Conservation (phyloP, 306 rosid species). For the Vigna unguiculata region DNA sequence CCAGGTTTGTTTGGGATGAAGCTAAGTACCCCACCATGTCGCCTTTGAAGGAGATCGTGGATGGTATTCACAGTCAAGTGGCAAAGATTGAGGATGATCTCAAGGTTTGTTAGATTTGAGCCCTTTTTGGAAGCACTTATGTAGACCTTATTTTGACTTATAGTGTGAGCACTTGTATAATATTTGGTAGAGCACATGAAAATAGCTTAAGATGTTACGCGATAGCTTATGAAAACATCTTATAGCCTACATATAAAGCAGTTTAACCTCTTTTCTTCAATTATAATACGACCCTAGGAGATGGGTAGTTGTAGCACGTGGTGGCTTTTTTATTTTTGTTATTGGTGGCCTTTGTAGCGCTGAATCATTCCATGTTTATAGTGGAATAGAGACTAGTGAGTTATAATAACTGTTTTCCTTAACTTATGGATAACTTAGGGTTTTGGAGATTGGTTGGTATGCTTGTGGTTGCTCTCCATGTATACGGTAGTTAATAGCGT, state of each 20-base stretch:
- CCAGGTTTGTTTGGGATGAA: conserved; percentile 94
- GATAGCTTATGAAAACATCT: not conserved
- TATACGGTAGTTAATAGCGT: not conserved
- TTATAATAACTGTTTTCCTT: not conserved
- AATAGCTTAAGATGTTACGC: not conserved
- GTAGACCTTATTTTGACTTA: not conserved
- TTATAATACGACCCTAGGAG: not conserved
- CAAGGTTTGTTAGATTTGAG: conserved; percentile 54
- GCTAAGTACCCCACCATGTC: conserved; percentile 94
- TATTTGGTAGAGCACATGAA: not conserved
- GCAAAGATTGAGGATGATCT: conserved; percentile 97
- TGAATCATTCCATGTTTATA: not conserved
- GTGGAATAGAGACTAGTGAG: not conserved
- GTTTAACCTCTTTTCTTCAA: not conserved
- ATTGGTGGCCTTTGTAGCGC: not conserved
- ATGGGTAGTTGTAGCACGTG: not conserved
- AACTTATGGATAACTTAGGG: not conserved
- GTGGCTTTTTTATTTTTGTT: not conserved
- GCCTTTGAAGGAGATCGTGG: conserved; percentile 76
- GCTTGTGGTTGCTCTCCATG: not conserved
- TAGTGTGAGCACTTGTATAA: not conserved
- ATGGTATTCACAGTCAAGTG: conserved; percentile 80
- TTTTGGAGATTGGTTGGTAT: not conserved
- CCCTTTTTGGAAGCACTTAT: not conserved
- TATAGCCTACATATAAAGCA: not conserved